These are phyloP conservation scores for Tylopilus sp. DNA, from an alignment of 768 basidiomycete genomes.

Conservation along the genomic window DNA sequence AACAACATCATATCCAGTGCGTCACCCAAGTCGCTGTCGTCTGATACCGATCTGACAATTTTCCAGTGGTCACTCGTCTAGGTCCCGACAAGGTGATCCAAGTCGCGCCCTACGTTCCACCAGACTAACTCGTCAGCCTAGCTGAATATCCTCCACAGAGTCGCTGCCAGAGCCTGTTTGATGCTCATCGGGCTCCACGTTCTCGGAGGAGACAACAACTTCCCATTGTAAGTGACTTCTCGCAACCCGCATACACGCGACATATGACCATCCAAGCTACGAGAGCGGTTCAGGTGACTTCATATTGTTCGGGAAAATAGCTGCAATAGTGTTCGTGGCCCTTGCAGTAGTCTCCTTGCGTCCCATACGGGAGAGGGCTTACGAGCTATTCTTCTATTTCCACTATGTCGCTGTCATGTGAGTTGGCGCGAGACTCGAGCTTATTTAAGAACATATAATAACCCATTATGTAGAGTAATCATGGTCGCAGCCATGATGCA, in stretches of 20 bases:
- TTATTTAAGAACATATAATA: conserved; percentile 31
- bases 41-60: background rate
- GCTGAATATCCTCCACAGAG: conserved; percentile 43
- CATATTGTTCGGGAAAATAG: conserved; percentile 34
- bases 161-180: conserved; percentile 42
- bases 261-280: conserved; percentile 6
- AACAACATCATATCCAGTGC: conserved; percentile 31
- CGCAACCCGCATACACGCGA: background rate
- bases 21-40: background rate
- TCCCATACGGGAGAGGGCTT: conserved; percentile 45
- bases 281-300: background rate
- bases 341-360: conserved; percentile 44
- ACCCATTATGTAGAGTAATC: conserved; percentile 31
- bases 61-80: conserved; percentile 21
- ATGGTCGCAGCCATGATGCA: conserved; percentile 41
- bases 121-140: conserved; percentile 3
- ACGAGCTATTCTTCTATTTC: conserved; percentile 48
- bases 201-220: conserved; percentile 19
- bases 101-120: background rate
- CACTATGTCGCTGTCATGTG: conserved; percentile 45
- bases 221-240: conserved; percentile 8
- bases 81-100: conserved; percentile 19
- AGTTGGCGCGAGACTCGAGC: conserved; percentile 10
- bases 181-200: conserved; percentile 50
- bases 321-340: conserved; percentile 36